Evolutionary conservation across 2,329 filamentous ascomycete genomes (phyloP).

Genomic region (Colletotrichum destructivum): DNA sequence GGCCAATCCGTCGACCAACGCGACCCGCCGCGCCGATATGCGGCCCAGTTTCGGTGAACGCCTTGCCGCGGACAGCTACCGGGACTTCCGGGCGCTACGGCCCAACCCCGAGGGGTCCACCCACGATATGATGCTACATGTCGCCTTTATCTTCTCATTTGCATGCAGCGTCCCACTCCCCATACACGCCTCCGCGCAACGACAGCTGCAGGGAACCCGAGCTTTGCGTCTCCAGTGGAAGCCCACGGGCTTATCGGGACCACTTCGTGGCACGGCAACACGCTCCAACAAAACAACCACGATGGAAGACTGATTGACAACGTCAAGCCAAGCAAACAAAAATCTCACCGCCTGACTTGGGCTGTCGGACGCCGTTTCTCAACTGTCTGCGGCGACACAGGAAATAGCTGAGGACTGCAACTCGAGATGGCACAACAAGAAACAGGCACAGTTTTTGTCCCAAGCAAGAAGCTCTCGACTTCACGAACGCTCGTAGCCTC

Average conservation of each 20-base stretch:
- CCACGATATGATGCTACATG: background rate
- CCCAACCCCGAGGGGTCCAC: conserved; percentile 1
- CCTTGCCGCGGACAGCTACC: conserved; percentile 28
- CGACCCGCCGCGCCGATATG: conserved; percentile 14
- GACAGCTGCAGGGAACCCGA: background rate
- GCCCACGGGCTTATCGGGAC: conserved; percentile 5
- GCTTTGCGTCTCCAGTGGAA: background rate
- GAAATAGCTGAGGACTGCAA: background rate
- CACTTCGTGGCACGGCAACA: conserved; percentile 11
- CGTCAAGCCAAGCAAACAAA: conserved; percentile 16
- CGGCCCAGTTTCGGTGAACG: conserved; percentile 33
- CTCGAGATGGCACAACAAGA: background rate
- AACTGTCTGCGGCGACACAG: background rate
- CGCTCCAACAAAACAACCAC: background rate
- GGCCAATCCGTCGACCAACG: background rate
- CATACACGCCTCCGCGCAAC: background rate
- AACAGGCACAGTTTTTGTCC: background rate
- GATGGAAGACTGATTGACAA: conserved; percentile 1
- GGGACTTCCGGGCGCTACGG: conserved; percentile 27
- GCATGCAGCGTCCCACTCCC: conserved; percentile 22
- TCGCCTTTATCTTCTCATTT: conserved; percentile 21
- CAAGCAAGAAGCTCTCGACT: background rate
- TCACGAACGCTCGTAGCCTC: conserved; percentile 6
- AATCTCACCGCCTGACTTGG: conserved; percentile 29
- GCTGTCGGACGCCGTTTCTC: conserved; percentile 1